Conservation (phyloP, 768 basidiomycete species). For the Rickenella mellea region DNA sequence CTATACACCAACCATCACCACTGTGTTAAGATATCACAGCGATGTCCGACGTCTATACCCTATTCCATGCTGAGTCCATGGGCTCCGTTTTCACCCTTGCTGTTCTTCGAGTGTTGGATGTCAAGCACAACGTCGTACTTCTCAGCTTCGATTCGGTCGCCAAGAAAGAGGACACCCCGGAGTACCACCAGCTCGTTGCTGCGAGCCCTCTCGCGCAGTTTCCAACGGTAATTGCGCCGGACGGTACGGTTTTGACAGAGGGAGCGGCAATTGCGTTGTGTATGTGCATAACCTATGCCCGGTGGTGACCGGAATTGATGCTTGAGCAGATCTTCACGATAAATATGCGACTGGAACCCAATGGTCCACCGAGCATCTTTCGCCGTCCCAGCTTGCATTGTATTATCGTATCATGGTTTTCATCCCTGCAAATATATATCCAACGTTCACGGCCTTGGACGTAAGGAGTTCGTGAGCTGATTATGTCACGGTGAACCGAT, state of each 20-base stretch:
- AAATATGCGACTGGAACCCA: background rate
- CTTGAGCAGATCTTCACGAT: background rate
- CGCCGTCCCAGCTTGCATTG: background rate
- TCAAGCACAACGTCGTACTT: background rate
- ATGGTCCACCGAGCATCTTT: background rate
- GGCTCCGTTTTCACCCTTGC: background rate
- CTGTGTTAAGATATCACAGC: no score
- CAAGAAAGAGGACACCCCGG: background rate
- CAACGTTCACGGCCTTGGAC: background rate
- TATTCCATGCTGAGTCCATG: background rate
- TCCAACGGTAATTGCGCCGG: constrained; percentile 3
- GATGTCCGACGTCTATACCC: no score
- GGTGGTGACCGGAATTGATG: no score
- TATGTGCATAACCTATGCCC: no score
- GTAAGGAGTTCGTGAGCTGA: background rate
- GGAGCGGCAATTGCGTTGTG: background rate
- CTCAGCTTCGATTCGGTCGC: background rate
- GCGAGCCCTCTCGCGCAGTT: constrained; percentile 6
- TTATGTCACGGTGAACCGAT: background rate
- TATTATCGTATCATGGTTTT: constrained; percentile 4
- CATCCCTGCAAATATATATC: background rate
- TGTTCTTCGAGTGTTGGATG: background rate
- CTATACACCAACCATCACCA: no score
- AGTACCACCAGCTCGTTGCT: background rate
- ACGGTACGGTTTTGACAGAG: constrained; percentile 3